A percentile compares a stretch with the other conserved stretches of the same genome.
phyloP scores from a whole-genome alignment of 1,284 basidiomycete genomes.

The Entoloma clypeatum region DNA sequence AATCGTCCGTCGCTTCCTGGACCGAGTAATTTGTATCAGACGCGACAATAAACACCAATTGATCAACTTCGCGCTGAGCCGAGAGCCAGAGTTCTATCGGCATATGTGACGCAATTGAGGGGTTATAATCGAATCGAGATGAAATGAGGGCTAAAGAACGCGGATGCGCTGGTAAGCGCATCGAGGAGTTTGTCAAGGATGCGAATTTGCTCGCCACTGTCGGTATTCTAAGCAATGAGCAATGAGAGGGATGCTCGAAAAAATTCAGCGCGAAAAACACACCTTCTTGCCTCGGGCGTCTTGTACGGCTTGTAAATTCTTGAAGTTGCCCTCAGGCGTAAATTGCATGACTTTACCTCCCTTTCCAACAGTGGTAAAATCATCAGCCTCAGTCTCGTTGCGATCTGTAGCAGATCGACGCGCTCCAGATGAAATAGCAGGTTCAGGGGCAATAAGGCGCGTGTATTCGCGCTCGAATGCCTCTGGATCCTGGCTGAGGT shows the following conservation, averaged over 20 bases:
- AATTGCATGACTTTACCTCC: conserved; percentile 84
- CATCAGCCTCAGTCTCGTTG: conserved; percentile 56
- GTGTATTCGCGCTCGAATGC: conserved; percentile 80
- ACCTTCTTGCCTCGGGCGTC: conserved; percentile 98
- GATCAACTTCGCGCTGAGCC: conserved; percentile 87
- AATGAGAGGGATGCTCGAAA: conserved; percentile 1
- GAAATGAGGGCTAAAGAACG: conserved; percentile 93
- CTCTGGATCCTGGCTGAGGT: conserved; percentile 70
- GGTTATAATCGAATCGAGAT: conserved; percentile 96
- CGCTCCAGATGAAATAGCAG: conserved; percentile 15
- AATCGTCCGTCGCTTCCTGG: conserved; percentile 87
- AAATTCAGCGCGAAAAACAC: conserved; percentile 13
- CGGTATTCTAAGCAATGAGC: conserved; percentile 72
- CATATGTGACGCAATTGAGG: conserved; percentile 84
- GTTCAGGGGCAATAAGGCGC: conserved; percentile 50
- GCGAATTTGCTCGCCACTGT: conserved; percentile 91
- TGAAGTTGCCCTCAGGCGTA: conserved; percentile 90
- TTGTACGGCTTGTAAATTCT: conserved; percentile 87
- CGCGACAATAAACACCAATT: conserved; percentile 77
- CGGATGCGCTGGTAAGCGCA: conserved; percentile 90
- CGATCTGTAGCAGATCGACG: conserved; percentile 26
- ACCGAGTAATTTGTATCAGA: conserved; percentile 75
- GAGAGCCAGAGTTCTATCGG: conserved; percentile 89
- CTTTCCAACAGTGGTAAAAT: conserved; percentile 91
- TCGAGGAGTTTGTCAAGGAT: conserved; percentile 88